Percentiles rank a stretch among this genome's conserved stretches.
Evolutionary conservation across 805 yeast genomes (phyloP).

Genomic region (Monosporozyma servazzii): DNA sequence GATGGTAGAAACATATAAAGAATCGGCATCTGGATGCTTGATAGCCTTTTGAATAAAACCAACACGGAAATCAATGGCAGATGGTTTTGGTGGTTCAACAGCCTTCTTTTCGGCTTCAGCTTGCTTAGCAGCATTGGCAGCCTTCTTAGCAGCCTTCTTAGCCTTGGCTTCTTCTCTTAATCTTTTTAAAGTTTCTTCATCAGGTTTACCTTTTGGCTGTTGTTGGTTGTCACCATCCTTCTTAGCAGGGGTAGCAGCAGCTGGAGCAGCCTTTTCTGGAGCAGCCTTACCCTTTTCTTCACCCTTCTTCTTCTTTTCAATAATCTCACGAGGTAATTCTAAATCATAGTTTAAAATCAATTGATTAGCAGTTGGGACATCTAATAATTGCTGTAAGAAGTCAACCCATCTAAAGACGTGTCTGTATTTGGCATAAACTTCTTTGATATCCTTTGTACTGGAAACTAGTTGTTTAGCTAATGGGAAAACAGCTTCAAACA

Average conservation of each 20-base stretch:
- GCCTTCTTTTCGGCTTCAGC: slow-evolving; percentile 28
- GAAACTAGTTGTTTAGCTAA: slow-evolving; percentile 47
- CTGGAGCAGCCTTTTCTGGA: slow-evolving; percentile 3
- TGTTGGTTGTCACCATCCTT: slow-evolving; percentile 20
- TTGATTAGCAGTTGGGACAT: slow-evolving; percentile 45
- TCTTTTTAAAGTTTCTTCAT: slow-evolving; percentile 39
- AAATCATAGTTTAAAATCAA: slow-evolving; percentile 53
- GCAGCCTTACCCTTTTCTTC: slow-evolving; percentile 13
- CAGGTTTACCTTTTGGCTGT: slow-evolving; percentile 37
- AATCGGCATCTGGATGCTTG: slow-evolving; percentile 96
- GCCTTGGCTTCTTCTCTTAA: slow-evolving; percentile 49
- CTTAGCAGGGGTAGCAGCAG: slow-evolving; percentile 6
- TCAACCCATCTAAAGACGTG: slow-evolving; percentile 92
- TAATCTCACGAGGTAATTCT: slow-evolving; percentile 66
- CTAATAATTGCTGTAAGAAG: slow-evolving; percentile 62
- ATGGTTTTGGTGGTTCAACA: slow-evolving; percentile 64
- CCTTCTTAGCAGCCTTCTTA: slow-evolving; percentile 48
- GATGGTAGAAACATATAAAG: slow-evolving; percentile 91
- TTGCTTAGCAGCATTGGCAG: slow-evolving; percentile 45
- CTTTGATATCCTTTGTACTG: slow-evolving; percentile 33
- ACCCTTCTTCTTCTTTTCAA: slow-evolving; percentile 44
- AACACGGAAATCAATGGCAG: slow-evolving; percentile 84
- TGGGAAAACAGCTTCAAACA: slow-evolving; percentile 60
- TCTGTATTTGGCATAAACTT: slow-evolving; percentile 55
- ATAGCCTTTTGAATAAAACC: slow-evolving; percentile 95